Evolutionary conservation across 305 asterid genomes (phyloP), one percentile per base, ranked within the genome.

Genomic region (Nicotiana rustica): DNA sequence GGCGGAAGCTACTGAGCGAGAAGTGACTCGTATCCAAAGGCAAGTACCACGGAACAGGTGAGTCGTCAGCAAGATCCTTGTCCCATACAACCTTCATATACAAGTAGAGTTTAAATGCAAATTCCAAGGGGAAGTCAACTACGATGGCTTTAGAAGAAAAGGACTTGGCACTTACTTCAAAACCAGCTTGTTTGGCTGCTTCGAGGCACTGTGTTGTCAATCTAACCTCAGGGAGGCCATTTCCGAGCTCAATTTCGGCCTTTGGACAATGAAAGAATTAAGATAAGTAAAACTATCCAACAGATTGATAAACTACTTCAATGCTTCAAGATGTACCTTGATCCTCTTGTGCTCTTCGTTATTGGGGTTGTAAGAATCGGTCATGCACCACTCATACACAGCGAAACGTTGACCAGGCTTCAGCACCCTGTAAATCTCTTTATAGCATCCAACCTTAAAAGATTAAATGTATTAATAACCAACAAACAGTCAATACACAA

Each of bases 381-480:
- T 96, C 99, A 96, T 94, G 89, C 99, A 96, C 99, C 99, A 96
- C 84, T 96, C 99, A 36, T 96, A 96, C 14, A 96, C 99, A 80
- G 99, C 98, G 83, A 96, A 96, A 86, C 95, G 90, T 81, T 94
- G 99, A 62, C 99, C 99, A 10, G 99, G 98, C 88, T 93, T 96
- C 80, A 96, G 91, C 52, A 96, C 97, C 77, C 99, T 88, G 83
- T 90, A 90, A 68, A 96, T 83, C 90, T 96, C 99, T 87, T 89
- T 92, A 84, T 96, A 96, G 92, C 99, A 96, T 79, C 93, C 98
- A 56, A 96, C 99, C 99, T 96, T 77, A 47, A 15, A 66, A 67
- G 17, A 47, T 47, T 56, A 52, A 10, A 81, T 67, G 41, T 10
- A 25, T 62, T 8, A 62, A 79, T 55, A 36, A 60, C 73, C 31